These are phyloP conservation scores for Xylariaceae sp. DNA, from an alignment of 2,329 filamentous ascomycete genomes.

Conservation along the genomic window DNA sequence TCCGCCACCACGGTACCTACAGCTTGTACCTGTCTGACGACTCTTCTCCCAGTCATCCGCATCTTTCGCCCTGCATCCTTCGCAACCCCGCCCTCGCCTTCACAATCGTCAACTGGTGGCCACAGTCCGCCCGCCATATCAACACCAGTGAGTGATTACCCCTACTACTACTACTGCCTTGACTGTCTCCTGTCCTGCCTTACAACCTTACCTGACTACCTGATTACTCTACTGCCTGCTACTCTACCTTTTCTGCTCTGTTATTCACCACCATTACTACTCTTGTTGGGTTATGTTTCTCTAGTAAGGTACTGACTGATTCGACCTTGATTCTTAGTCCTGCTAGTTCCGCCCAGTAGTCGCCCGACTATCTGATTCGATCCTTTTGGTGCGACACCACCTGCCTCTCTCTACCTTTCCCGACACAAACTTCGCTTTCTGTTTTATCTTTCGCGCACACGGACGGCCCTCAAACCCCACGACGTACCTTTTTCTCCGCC, in stretches of 20 bases:
- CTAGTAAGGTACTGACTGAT: conserved; percentile 18
- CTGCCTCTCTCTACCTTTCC: conserved; percentile 5
- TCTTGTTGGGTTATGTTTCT: conserved; percentile 16
- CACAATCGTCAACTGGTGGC: conserved; percentile 15
- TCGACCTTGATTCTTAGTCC: conserved; percentile 5
- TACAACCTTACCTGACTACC: neutral
- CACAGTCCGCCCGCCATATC: conserved; percentile 21
- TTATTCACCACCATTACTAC: conserved; percentile 2
- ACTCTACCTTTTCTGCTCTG: conserved; percentile 13
- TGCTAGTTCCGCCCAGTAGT: conserved; percentile 20
- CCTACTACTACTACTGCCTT: conserved; percentile 4
- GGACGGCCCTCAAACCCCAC: neutral
- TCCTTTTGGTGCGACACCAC: conserved; percentile 22
- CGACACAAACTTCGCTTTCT: conserved; percentile 2
- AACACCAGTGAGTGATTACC: conserved; percentile 7
- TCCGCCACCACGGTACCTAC: neutral
- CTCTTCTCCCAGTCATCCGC: conserved; percentile 12
- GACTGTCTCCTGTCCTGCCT: neutral
- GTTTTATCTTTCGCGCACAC: conserved; percentile 10
- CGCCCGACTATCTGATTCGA: conserved; percentile 18
- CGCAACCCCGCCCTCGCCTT: conserved; percentile 28
- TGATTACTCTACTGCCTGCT: conserved; percentile 6
- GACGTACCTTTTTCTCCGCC: neutral
- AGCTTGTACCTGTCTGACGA: neutral
- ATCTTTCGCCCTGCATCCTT: conserved; percentile 25